A percentile compares a stretch with the other conserved stretches of the same genome.
phyloP scores from a whole-genome alignment of 2,329 filamentous ascomycete species.

The Harringtonia aguacate region DNA sequence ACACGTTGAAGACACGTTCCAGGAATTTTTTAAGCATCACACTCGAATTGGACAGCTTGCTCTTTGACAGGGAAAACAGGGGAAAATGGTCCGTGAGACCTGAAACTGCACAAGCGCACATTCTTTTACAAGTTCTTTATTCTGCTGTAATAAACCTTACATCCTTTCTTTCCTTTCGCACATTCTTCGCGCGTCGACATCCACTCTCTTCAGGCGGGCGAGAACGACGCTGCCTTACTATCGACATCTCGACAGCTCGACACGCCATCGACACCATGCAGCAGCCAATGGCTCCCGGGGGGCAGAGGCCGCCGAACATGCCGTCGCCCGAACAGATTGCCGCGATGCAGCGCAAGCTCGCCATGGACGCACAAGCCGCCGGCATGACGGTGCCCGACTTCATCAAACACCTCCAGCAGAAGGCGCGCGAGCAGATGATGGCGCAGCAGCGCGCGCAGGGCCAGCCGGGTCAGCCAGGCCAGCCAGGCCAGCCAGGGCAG shows the following conservation, averaged over 20 bases:
- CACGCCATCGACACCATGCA: slow-evolving; percentile 1
- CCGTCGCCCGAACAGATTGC: slow-evolving; percentile 79
- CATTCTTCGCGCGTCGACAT: too few relatives aligned
- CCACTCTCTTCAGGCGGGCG: too few relatives aligned
- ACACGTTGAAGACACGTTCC: slow-evolving; percentile 6
- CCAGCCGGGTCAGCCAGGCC: slow-evolving; percentile 15
- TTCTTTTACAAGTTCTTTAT: background rate
- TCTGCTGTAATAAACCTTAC: background rate
- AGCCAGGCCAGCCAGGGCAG: slow-evolving; percentile 19
- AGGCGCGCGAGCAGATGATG: slow-evolving; percentile 40
- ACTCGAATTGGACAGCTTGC: slow-evolving; percentile 4
- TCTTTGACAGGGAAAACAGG: background rate
- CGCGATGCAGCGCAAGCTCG: slow-evolving; percentile 72
- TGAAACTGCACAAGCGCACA: slow-evolving; percentile 6
- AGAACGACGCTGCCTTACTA: too few relatives aligned
- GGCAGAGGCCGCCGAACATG: slow-evolving; percentile 19
- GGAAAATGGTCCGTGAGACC: background rate
- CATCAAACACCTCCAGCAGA: slow-evolving; percentile 55
- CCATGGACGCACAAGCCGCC: slow-evolving; percentile 69
- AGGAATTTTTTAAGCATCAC: background rate
- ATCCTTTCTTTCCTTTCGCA: background rate
- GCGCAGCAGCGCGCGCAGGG: slow-evolving; percentile 21
- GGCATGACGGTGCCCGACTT: slow-evolving; percentile 83
- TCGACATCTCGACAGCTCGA: background rate
- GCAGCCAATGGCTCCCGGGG: slow-evolving; percentile 14